Evolutionary conservation across 2,329 filamentous ascomycete genomes (phyloP).

Genomic region (Talaromyces albobiverticillius): DNA sequence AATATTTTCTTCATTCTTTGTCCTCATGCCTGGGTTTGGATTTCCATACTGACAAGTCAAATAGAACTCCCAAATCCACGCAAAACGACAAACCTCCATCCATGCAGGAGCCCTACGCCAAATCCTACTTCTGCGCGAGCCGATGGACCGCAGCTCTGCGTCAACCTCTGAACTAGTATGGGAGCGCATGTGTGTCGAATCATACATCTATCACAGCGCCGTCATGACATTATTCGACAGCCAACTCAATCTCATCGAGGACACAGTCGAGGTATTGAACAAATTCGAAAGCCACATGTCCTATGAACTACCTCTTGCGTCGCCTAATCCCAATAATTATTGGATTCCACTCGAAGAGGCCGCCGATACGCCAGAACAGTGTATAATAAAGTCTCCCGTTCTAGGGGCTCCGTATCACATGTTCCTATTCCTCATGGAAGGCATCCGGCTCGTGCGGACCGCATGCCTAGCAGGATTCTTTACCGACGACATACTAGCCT

Average conservation of each 20-base stretch:
- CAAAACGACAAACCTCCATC: slow-evolving; percentile 3
- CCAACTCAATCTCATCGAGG: slow-evolving; percentile 3
- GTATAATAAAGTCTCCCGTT: slow-evolving; percentile 5
- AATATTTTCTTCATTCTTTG: not conserved
- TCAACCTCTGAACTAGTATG: slow-evolving; percentile 8
- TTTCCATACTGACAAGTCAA: not conserved
- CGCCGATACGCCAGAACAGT: too few species aligned
- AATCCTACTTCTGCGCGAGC: slow-evolving; percentile 9
- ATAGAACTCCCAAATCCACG: slow-evolving; percentile 4
- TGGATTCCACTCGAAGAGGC: not conserved
- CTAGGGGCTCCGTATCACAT: slow-evolving; percentile 14
- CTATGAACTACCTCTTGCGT: not conserved
- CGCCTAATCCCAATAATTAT: not conserved
- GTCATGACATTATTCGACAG: slow-evolving; percentile 12
- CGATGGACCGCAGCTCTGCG: not conserved
- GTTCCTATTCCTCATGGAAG: slow-evolving; percentile 11
- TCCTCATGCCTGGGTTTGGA: too few species aligned
- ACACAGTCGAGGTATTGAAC: slow-evolving; percentile 6
- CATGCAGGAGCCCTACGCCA: slow-evolving; percentile 9
- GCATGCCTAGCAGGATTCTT: not conserved
- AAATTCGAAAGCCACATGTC: slow-evolving; percentile 3
- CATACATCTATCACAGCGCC: slow-evolving; percentile 14
- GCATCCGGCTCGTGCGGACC: slow-evolving; percentile 4
- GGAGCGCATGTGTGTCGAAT: slow-evolving; percentile 15
- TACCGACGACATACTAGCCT: slow-evolving; percentile 1